Conservation (phyloP, 2,329 filamentous ascomycete species). For the Trichoderma atrobrunneum region DNA sequence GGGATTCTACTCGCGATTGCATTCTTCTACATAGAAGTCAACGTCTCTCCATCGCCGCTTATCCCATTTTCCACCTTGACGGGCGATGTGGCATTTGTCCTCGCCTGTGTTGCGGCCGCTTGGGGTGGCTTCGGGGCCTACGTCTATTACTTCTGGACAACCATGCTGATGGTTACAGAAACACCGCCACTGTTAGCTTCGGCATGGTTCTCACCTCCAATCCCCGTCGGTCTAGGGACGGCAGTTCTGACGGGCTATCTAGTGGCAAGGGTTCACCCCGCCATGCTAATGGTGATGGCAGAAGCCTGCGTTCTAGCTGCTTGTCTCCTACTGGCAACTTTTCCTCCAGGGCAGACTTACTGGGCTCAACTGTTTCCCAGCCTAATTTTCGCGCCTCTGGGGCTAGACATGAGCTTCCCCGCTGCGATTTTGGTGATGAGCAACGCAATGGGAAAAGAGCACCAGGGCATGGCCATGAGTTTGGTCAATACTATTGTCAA, state of each 20-base stretch:
- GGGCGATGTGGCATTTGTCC: slow-evolving; percentile 53
- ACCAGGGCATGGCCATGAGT: slow-evolving; percentile 49
- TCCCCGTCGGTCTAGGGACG: not conserved
- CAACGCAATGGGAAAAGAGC: slow-evolving; percentile 45
- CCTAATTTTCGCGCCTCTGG: slow-evolving; percentile 43
- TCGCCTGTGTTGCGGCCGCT: slow-evolving; percentile 52
- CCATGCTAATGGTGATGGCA: not conserved
- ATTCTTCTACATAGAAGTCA: slow-evolving; percentile 58
- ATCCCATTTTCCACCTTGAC: slow-evolving; percentile 51
- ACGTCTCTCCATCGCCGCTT: slow-evolving; percentile 48
- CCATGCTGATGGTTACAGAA: not conserved
- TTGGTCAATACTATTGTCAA: slow-evolving; percentile 65
- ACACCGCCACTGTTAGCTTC: not conserved
- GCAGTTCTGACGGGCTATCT: not conserved
- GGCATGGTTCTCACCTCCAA: not conserved
- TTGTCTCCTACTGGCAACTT: not conserved
- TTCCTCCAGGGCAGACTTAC: slow-evolving; percentile 23
- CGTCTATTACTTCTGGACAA: not conserved
- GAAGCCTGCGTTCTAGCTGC: not conserved
- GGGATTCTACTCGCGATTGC: slow-evolving; percentile 51
- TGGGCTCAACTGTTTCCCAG: slow-evolving; percentile 28
- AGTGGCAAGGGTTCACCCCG: not conserved
- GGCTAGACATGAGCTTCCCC: slow-evolving; percentile 66
- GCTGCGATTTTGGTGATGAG: slow-evolving; percentile 59
- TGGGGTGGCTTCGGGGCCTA: not conserved